Evolutionary conservation across 2,329 filamentous ascomycete species (phyloP).

Genomic region (Podosphaera xanthii): DNA sequence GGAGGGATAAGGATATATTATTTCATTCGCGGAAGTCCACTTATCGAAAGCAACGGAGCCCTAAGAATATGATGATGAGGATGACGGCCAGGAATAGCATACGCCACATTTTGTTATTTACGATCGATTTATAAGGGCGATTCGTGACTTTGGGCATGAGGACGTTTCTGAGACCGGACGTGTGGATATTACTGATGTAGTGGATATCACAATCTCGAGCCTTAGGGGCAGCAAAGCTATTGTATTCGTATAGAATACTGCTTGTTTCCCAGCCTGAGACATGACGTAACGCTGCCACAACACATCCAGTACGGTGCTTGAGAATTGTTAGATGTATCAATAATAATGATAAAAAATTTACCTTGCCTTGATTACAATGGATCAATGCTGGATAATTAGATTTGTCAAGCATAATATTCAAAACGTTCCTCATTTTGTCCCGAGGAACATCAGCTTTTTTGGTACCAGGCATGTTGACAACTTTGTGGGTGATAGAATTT

Average conservation of each 20-base stretch:
- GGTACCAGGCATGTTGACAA: conserved; percentile 67
- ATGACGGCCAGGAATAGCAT: neutral
- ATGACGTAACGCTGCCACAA: conserved; percentile 60
- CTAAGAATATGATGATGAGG: neutral
- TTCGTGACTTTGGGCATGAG: neutral
- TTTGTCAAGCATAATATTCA: conserved; percentile 47
- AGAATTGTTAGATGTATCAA: neutral
- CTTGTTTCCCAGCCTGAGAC: conserved; percentile 41
- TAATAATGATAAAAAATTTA: conserved; percentile 14
- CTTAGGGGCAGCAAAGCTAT: conserved; percentile 37
- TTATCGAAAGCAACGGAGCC: neutral
- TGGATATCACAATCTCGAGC: conserved; percentile 34
- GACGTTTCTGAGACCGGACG: conserved; percentile 17
- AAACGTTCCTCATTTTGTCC: conserved; percentile 44
- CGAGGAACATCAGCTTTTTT: conserved; percentile 54
- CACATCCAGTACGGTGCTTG: conserved; percentile 71
- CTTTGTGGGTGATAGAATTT: conserved; percentile 46
- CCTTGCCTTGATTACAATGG: conserved; percentile 83
- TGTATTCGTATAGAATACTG: conserved; percentile 50
- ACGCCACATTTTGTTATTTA: neutral
- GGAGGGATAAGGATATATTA: too few relatives aligned
- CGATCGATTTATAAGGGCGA: neutral
- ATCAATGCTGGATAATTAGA: conserved; percentile 61
- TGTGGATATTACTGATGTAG: conserved; percentile 30
- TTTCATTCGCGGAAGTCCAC: neutral